These are phyloP conservation scores for Syzygium aqueum DNA, from an alignment of 345 rosid species.

Conservation along the genomic window DNA sequence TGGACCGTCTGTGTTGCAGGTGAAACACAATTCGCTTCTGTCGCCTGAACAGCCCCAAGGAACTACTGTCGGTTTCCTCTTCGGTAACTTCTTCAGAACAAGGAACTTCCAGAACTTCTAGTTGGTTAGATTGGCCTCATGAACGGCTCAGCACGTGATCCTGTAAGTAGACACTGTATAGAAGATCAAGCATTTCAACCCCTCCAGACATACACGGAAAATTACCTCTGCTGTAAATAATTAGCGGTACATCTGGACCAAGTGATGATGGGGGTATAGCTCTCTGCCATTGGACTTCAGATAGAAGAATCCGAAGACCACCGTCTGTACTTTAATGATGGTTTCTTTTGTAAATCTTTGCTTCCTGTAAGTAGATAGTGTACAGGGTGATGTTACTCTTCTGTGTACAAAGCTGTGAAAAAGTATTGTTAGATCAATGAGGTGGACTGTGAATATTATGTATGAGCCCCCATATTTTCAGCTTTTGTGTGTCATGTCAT, in stretches of 20 bases:
- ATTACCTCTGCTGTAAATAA: background rate
- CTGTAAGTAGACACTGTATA: background rate
- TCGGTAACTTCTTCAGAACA: slow-evolving; percentile 39
- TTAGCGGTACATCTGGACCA: background rate
- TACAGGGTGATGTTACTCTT: slow-evolving; percentile 5
- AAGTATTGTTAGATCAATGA: slow-evolving; percentile 7
- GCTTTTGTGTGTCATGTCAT: background rate
- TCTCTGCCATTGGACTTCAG: slow-evolving; percentile 1
- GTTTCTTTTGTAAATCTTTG: slow-evolving; percentile 6
- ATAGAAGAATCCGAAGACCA: slow-evolving; percentile 1
- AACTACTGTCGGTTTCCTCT: slow-evolving; percentile 28
- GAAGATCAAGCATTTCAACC: background rate
- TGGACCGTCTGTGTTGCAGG: slow-evolving; percentile 29
- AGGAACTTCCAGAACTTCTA: slow-evolving; percentile 34
- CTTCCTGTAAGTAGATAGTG: slow-evolving; percentile 1
- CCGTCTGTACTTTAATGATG: background rate
- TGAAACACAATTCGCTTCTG: slow-evolving; percentile 24
- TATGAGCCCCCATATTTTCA: background rate
- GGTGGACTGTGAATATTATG: background rate
- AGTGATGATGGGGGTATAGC: background rate
- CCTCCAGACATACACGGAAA: background rate
- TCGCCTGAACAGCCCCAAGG: slow-evolving; percentile 20
- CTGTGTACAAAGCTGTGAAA: slow-evolving; percentile 12
- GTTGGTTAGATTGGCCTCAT: slow-evolving; percentile 33
- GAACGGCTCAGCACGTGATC: background rate